Evolutionary conservation across 2,329 filamentous ascomycete genomes (phyloP).

Genomic region (Colletotrichum lini): DNA sequence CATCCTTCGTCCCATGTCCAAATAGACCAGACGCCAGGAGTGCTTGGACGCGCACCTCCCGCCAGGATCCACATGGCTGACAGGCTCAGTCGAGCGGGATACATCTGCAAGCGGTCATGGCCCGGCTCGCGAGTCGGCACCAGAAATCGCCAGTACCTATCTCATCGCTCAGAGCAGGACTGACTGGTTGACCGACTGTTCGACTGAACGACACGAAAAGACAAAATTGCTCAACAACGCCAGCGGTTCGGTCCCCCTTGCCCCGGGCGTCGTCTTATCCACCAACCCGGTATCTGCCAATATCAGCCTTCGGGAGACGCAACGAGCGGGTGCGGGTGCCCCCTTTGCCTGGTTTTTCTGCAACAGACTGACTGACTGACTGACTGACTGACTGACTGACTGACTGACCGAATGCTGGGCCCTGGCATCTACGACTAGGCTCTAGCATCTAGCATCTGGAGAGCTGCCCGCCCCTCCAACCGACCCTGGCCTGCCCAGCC

Average conservation of each 20-base stretch:
- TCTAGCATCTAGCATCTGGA: conserved; percentile 17
- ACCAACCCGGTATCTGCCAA: no score
- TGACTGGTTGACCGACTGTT: no score
- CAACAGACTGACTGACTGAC: conserved; percentile 27
- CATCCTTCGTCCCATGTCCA: conserved; percentile 37
- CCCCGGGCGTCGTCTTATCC: no score
- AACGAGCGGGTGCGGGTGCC: no score
- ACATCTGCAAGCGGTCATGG: conserved; percentile 18
- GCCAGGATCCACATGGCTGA: conserved; percentile 37
- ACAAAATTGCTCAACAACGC: no score
- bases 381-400: no score
- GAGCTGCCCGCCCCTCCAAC: conserved; percentile 36
- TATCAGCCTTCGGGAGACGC: no score
- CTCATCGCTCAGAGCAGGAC: conserved; percentile 1
- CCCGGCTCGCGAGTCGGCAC: conserved; percentile 21
- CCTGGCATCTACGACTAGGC: conserved; percentile 23
- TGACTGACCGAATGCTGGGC: no score
- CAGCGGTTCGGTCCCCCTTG: no score
- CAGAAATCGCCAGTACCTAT: not conserved
- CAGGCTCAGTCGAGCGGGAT: conserved; percentile 30
- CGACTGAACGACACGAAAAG: conserved; percentile 4
- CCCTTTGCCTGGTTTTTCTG: conserved; percentile 28
- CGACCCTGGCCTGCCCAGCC: conserved; percentile 33
- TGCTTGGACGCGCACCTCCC: conserved; percentile 33
- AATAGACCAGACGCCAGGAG: not conserved